A percentile compares a stretch with the other conserved stretches of the same genome.
phyloP scores from a whole-genome alignment of 352 stramenopile species.

The Globisporangium apiculatum region DNA sequence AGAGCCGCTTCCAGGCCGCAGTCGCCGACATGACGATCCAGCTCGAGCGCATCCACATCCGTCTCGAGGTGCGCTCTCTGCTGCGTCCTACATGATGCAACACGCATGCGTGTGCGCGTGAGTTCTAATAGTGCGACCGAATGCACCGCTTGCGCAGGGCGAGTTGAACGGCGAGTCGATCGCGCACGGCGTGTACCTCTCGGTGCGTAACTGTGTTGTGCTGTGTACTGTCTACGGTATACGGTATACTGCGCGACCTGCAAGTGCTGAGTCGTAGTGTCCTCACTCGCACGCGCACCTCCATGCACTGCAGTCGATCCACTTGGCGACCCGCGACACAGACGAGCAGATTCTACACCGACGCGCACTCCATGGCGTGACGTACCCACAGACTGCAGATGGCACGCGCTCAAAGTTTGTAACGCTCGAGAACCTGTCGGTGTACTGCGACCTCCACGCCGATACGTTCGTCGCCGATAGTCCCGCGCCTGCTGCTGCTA shows the following conservation, averaged over 20 bases:
- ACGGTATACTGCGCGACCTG: background rate
- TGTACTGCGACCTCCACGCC: conserved; percentile 53
- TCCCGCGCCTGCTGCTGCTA: background rate
- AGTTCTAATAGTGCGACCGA: too few relatives aligned
- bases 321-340: conserved; percentile 38
- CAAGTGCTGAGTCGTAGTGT: background rate
- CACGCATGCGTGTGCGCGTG: too few relatives aligned
- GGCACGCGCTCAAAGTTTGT: conserved; percentile 45
- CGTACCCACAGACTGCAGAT: conserved; percentile 25
- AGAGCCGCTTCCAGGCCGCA: conserved; percentile 44
- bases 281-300: background rate
- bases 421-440: conserved; percentile 45
- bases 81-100: background rate
- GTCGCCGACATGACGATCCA: conserved; percentile 51
- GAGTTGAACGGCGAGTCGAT: conserved; percentile 28
- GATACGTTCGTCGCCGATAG: conserved; percentile 18
- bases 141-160: conserved; percentile 17
- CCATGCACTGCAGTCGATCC: conserved; percentile 30
- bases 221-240: too few relatives aligned
- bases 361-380: conserved; percentile 40
- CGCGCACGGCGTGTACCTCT: conserved; percentile 52
- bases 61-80: conserved; percentile 43
- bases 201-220: conserved; percentile 17
- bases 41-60: conserved; percentile 56
- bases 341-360: conserved; percentile 60